Evolutionary conservation across 2,329 filamentous ascomycete genomes (phyloP), one percentile per base, ranked within the genome.

Genomic region (Iodosphaeria phyllophila): DNA sequence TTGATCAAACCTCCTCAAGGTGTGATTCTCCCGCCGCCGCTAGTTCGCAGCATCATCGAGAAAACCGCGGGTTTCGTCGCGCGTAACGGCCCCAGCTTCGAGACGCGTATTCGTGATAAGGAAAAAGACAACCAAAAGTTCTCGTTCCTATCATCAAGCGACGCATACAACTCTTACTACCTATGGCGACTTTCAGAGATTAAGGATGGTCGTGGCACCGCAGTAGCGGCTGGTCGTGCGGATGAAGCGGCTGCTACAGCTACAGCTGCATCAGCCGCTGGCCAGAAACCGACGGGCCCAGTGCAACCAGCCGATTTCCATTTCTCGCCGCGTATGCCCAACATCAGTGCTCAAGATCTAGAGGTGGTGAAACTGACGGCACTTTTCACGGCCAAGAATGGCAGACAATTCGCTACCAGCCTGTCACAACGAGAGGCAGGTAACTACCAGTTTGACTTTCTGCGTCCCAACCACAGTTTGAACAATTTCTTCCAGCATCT

Each of bases 251-350:
- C 56, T 13, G n/a, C n/a, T n/a, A n/a, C n/a, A n/a, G n/a, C n/a
- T n/a, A n/a, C n/a, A n/a, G n/a, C n/a, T n/a, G 56, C 57, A 20
- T 53, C 57, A 16, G 25, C 16, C 25, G 55, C 54, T 19, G 56
- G 57, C 28, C 64, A 68, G 47, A 82, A 77, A 44, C 74, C 80
- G 21, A 68, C 77, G 48, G 86, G 84, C 13, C 86, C 86, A 6
- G 72, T 75, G 21, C 72, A 84, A 42, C 89, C 89, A 10, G 67
- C 77, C 29, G 76, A 84, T 40, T 95, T 91, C 43, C 69, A 78
- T 37, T 98, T 93, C 55, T 92, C 82, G 28, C 84, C 89, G 38
- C 77, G 84, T 46, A 92, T 95, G 80, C 89, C 89, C 29, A 86
- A 84, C 37, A 92, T 98, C 54, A 92, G 76, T 51, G 82, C 91